These are phyloP conservation scores for Trichoderma aggressivum DNA, from an alignment of 2,329 filamentous ascomycete species.

Conservation along the genomic window DNA sequence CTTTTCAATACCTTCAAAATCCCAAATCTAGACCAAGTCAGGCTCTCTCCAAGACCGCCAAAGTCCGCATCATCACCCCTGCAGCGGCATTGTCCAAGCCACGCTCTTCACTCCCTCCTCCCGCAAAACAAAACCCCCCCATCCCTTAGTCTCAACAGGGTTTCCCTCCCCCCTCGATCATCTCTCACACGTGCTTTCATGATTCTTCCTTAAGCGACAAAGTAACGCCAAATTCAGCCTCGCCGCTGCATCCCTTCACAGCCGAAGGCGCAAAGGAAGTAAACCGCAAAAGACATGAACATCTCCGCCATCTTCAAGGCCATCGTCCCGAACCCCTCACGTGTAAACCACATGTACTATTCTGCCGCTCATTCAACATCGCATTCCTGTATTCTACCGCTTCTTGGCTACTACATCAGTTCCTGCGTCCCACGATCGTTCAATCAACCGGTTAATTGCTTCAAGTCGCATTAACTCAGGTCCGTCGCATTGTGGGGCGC, in stretches of 20 bases:
- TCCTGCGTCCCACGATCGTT: neutral
- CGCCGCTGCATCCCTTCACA: neutral
- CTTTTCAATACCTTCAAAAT: neutral
- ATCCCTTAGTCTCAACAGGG: neutral
- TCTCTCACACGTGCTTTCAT: neutral
- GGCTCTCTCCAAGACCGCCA: neutral
- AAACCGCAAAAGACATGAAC: neutral
- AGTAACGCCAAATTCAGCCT: neutral
- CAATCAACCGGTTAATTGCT: neutral
- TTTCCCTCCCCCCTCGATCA: neutral
- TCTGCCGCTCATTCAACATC: neutral
- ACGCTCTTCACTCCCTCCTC: neutral
- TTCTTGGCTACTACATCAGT: neutral
- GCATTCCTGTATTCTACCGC: neutral
- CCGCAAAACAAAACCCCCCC: neutral
- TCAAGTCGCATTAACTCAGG: neutral
- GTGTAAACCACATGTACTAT: neutral
- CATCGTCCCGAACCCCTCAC: neutral
- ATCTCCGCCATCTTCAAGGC: neutral
- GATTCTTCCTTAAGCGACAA: neutral
- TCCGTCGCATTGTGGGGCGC: conserved; percentile 1
- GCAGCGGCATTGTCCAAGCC: neutral
- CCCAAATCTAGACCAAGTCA: neutral
- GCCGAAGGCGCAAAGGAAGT: neutral
- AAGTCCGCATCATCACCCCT: neutral